Percentiles rank a stretch among this genome's conserved stretches.
These are phyloP conservation scores for Furcasterigmium sp. DNA, from an alignment of 2,329 filamentous ascomycete genomes.

Conservation along the genomic window DNA sequence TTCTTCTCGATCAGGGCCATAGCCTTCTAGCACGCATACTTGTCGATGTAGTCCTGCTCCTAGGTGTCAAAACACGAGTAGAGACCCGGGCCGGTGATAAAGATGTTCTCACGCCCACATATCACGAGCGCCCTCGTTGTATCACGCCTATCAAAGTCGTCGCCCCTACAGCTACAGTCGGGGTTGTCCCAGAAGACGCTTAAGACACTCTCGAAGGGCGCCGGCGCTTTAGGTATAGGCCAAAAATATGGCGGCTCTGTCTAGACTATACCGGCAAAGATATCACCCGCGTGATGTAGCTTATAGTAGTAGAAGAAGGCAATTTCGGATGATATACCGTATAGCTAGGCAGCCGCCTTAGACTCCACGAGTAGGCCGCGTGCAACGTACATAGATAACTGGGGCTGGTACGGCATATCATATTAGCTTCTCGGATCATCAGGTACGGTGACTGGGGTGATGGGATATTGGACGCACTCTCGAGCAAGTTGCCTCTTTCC, in stretches of 20 bases:
- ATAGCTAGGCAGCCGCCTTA: slow-evolving; percentile 24
- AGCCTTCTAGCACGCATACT: slow-evolving; percentile 17
- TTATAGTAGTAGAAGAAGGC: slow-evolving; percentile 47
- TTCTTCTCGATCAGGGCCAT: slow-evolving; percentile 16
- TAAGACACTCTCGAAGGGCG: slow-evolving; percentile 9
- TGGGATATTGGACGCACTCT: slow-evolving; percentile 8
- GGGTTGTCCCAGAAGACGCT: slow-evolving; percentile 10
- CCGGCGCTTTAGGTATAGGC: slow-evolving; percentile 25
- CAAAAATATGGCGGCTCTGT: slow-evolving; percentile 61
- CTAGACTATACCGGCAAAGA: slow-evolving; percentile 58
- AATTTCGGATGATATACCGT: slow-evolving; percentile 45
- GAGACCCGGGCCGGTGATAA: slow-evolving; percentile 16
- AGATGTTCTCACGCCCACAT: slow-evolving; percentile 10
- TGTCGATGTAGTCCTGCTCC: slow-evolving; percentile 11
- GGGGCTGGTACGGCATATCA: slow-evolving; percentile 2
- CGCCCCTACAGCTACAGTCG: slow-evolving; percentile 9
- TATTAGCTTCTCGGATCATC: not conserved
- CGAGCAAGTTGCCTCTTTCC: no score
- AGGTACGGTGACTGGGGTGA: no score
- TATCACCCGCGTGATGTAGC: slow-evolving; percentile 37
- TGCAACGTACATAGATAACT: slow-evolving; percentile 27
- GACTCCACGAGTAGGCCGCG: slow-evolving; percentile 29
- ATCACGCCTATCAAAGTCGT: slow-evolving; percentile 8
- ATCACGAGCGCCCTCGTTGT: slow-evolving; percentile 17
- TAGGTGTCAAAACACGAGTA: slow-evolving; percentile 20